Evolutionary conservation across 108 stramenopile species (phyloP).

Genomic region (Skeletonema potamos): DNA sequence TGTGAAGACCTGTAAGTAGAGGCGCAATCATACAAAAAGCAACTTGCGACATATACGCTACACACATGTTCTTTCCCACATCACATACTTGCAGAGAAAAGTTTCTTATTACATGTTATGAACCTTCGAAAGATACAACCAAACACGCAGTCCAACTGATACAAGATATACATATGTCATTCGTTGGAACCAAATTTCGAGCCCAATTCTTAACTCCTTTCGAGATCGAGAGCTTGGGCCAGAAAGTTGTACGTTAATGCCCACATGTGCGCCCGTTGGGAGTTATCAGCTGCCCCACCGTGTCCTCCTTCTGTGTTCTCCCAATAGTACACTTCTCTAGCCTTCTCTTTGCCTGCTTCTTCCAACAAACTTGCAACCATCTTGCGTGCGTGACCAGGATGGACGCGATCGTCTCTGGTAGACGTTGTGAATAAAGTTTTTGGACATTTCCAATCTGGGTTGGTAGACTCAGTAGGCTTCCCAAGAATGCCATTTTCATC

Average conservation of each 20-base stretch:
- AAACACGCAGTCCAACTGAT: too few species aligned
- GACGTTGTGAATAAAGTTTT: conserved; percentile 77
- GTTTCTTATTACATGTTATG: too few species aligned
- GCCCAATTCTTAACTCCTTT: conserved; percentile 3
- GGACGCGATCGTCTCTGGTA: conserved; percentile 90
- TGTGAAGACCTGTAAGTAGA: too few species aligned
- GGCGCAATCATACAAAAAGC: too few species aligned
- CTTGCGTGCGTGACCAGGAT: conserved; percentile 87
- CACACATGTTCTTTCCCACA: too few species aligned
- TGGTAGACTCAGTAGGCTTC: not conserved
- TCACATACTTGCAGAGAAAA: too few species aligned
- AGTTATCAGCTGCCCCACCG: conserved; percentile 84
- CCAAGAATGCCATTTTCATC: conserved; percentile 8
- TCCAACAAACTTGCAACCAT: conserved; percentile 63
- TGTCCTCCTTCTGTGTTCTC: conserved; percentile 89
- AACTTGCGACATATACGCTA: too few species aligned
- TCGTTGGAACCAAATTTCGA: too few species aligned
- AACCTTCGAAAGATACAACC: too few species aligned
- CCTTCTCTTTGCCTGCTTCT: conserved; percentile 54
- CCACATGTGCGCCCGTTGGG: conserved; percentile 68
- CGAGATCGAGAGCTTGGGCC: not conserved
- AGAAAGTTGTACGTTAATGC: conserved; percentile 36
- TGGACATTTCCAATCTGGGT: conserved; percentile 46
- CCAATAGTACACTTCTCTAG: conserved; percentile 71
- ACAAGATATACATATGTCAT: too few species aligned